A percentile compares a stretch with the other conserved stretches of the same genome.
These are phyloP conservation scores for Panicum virgatum DNA, from an alignment of 202 grass and related monocot species.

Conservation along the genomic window DNA sequence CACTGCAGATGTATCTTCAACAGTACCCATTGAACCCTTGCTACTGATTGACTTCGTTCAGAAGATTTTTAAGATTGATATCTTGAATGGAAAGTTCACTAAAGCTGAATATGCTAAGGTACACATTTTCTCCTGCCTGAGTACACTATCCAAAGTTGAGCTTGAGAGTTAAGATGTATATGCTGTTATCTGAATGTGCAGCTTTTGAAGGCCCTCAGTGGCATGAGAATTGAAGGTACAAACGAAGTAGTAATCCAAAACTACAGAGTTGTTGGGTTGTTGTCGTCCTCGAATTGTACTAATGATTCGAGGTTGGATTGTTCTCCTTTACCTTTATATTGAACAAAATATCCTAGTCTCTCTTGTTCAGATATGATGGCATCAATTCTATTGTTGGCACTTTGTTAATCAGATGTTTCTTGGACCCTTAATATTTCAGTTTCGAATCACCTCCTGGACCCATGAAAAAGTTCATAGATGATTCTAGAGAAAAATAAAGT, in stretches of 20 bases:
- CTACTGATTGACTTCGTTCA: slow-evolving; percentile 43
- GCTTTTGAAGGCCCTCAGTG: slow-evolving; percentile 48
- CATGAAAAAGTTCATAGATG: too few relatives aligned
- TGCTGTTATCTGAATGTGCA: slow-evolving; percentile 13
- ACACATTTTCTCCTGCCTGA: not conserved
- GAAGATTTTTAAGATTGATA: slow-evolving; percentile 22
- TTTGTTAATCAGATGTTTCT: not conserved
- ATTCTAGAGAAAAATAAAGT: too few relatives aligned
- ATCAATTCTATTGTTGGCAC: not conserved
- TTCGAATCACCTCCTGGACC: slow-evolving; percentile 7
- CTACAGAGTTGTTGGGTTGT: slow-evolving; percentile 42
- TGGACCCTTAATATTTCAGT: slow-evolving; percentile 21
- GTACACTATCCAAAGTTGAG: not conserved
- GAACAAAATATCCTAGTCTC: not conserved
- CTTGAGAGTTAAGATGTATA: not conserved
- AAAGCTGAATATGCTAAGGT: slow-evolving; percentile 27
- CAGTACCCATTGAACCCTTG: slow-evolving; percentile 46
- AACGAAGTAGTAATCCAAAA: too few relatives aligned
- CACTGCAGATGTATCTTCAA: slow-evolving; percentile 59
- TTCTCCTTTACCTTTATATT: not conserved
- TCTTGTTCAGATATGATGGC: not conserved
- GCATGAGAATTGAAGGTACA: slow-evolving; percentile 49
- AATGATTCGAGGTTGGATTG: slow-evolving; percentile 44
- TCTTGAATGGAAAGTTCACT: not conserved
- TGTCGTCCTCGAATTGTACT: slow-evolving; percentile 17